Evolutionary conservation across 805 yeast species (phyloP).

Genomic region (Saturnispora quitensis): DNA sequence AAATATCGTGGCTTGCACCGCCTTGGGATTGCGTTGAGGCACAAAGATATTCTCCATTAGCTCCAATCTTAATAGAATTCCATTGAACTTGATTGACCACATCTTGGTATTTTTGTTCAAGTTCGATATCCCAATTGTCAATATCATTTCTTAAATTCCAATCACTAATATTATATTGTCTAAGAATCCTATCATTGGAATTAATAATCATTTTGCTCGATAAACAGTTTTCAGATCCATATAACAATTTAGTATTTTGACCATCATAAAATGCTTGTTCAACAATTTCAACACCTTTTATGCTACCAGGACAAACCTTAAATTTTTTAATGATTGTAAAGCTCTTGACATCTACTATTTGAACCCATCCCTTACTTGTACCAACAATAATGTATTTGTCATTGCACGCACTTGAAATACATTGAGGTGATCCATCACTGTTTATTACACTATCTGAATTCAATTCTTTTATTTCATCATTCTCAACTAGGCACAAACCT

Average conservation of each 20-base stretch:
- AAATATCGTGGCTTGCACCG: conserved; percentile 82
- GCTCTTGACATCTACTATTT: conserved; percentile 32
- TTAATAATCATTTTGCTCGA: conserved; percentile 61
- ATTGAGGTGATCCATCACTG: conserved; percentile 3
- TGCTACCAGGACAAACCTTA: conserved; percentile 58
- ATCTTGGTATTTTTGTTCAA: conserved; percentile 81
- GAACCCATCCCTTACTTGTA: conserved; percentile 71
- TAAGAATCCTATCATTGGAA: conserved; percentile 65
- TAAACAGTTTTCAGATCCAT: conserved; percentile 9
- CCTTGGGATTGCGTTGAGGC: conserved; percentile 85
- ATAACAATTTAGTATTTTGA: neutral
- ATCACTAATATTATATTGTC: conserved; percentile 41
- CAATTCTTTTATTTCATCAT: neutral
- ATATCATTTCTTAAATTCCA: conserved; percentile 23
- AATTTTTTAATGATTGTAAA: conserved; percentile 30
- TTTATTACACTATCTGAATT: neutral
- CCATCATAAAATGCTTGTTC: conserved; percentile 25
- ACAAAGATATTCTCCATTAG: conserved; percentile 72
- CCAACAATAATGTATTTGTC: conserved; percentile 61
- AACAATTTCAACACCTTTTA: conserved; percentile 57
- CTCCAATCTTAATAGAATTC: conserved; percentile 71
- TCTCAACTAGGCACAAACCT: conserved; percentile 3
- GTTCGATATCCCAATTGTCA: conserved; percentile 36
- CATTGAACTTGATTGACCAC: conserved; percentile 83
- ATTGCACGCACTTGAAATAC: conserved; percentile 19